Evolutionary conservation across 1,139 yeast species (phyloP).

Genomic region (Suhomyces taliae): DNA sequence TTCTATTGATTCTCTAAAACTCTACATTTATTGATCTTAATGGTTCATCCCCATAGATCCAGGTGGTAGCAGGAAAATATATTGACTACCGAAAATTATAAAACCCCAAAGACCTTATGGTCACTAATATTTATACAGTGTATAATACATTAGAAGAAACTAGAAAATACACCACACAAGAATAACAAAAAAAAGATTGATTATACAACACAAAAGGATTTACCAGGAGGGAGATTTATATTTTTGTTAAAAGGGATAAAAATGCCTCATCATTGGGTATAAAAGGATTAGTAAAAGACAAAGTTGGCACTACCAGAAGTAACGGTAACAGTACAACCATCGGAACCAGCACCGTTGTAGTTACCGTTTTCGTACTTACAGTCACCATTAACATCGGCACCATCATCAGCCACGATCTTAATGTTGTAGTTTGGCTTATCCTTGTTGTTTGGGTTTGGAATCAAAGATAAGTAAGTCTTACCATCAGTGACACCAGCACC

Average conservation of each 20-base stretch:
- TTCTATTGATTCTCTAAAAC: no score
- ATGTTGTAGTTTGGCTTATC: slow-evolving; percentile 64
- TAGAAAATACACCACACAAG: slow-evolving; percentile 9
- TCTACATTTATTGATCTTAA: no score
- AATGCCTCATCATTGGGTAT: neutral
- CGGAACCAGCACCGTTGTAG: slow-evolving; percentile 62
- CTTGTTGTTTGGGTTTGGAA: slow-evolving; percentile 78
- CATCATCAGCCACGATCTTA: slow-evolving; percentile 61
- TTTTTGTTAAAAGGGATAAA: no score
- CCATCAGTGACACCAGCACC: slow-evolving; percentile 72
- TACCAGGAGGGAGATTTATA: no score
- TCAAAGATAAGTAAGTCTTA: slow-evolving; percentile 68
- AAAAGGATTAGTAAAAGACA: slow-evolving; percentile 52
- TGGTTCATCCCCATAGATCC: no score
- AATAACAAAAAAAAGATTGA: slow-evolving; percentile 4
- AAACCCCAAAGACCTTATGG: slow-evolving; percentile 2
- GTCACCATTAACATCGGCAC: slow-evolving; percentile 54
- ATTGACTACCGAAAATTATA: slow-evolving; percentile 1
- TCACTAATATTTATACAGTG: slow-evolving; percentile 4
- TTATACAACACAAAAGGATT: no score
- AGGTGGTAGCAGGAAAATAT: neutral
- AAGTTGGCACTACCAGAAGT: slow-evolving; percentile 66
- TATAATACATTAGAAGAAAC: slow-evolving; percentile 9
- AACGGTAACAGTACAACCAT: slow-evolving; percentile 79
- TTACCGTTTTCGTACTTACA: slow-evolving; percentile 65